phyloP scores from a whole-genome alignment of 345 rosid genomes.

The Chamaenerion angustifolium region DNA sequence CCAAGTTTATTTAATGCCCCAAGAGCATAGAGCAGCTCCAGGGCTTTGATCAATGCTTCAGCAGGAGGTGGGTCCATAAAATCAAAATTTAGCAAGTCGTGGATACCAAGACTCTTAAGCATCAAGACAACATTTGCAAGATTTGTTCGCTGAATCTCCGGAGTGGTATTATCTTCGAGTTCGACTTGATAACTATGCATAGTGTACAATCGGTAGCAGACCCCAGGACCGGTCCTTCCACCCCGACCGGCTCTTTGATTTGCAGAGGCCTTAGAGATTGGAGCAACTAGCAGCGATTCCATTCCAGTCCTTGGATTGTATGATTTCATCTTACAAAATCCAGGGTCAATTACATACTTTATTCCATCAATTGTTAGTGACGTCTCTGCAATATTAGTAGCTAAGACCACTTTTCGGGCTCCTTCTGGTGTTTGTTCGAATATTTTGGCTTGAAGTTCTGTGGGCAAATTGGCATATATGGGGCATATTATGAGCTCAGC shows the following conservation, averaged over 20 bases:
- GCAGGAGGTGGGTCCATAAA: slow-evolving; percentile 99
- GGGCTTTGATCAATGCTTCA: slow-evolving; percentile 81
- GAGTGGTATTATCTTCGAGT: slow-evolving; percentile 81
- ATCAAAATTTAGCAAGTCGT: slow-evolving; percentile 79
- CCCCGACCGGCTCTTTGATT: slow-evolving; percentile 93
- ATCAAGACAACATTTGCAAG: slow-evolving; percentile 88
- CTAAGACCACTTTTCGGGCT: slow-evolving; percentile 88
- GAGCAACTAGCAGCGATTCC: slow-evolving; percentile 86
- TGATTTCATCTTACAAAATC: slow-evolving; percentile 90
- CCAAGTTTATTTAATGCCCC: slow-evolving; percentile 88
- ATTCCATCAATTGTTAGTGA: slow-evolving; percentile 92
- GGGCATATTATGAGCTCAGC: slow-evolving; percentile 93
- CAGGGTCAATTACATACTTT: slow-evolving; percentile 88
- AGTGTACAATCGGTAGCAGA: slow-evolving; percentile 82
- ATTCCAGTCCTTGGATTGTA: slow-evolving; percentile 97
- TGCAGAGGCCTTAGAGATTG: slow-evolving; percentile 94
- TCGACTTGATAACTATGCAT: slow-evolving; percentile 68
- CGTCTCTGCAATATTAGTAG: slow-evolving; percentile 97
- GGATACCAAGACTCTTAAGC: slow-evolving; percentile 96
- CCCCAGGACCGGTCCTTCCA: slow-evolving; percentile 95
- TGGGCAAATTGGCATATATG: slow-evolving; percentile 90
- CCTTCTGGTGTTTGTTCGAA: slow-evolving; percentile 97
- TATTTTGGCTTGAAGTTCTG: slow-evolving; percentile 91
- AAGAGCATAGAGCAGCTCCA: slow-evolving; percentile 74
- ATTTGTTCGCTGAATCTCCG: slow-evolving; percentile 92